phyloP scores from a whole-genome alignment of 2,329 filamentous ascomycete genomes.

The Colletotrichum magnum region DNA sequence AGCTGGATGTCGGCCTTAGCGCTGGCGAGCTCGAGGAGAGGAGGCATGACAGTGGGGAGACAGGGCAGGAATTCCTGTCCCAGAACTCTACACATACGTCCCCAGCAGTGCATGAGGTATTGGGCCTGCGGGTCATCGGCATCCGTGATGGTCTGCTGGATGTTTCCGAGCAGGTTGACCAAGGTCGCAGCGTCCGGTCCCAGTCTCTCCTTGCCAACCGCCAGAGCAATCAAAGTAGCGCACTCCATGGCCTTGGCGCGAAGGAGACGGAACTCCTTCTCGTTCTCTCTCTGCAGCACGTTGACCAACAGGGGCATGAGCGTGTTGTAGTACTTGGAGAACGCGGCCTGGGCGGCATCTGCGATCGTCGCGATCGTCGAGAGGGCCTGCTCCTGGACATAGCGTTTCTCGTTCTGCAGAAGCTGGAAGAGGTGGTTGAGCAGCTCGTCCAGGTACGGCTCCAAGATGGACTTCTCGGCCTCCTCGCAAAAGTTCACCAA shows the following conservation, averaged over 20 bases:
- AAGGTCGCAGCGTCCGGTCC: slow-evolving; percentile 88
- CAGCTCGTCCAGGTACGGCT: slow-evolving; percentile 92
- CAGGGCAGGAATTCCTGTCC: slow-evolving; percentile 93
- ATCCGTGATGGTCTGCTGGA: slow-evolving; percentile 89
- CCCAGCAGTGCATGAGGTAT: slow-evolving; percentile 99
- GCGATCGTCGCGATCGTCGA: slow-evolving; percentile 99
- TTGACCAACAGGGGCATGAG: slow-evolving; percentile 96
- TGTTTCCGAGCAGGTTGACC: slow-evolving; percentile 87
- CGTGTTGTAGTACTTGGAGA: slow-evolving; percentile 94
- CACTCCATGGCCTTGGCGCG: slow-evolving; percentile 99
- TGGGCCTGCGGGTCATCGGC: slow-evolving; percentile 95
- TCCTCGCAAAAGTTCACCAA: slow-evolving; percentile 99
- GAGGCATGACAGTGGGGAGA: slow-evolving; percentile 93
- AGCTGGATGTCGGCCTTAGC: slow-evolving; percentile 98
- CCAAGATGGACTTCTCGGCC: slow-evolving; percentile 90
- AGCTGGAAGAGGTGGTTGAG: slow-evolving; percentile 88
- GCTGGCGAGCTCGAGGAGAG: slow-evolving; percentile 88
- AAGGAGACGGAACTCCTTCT: slow-evolving; percentile 92
- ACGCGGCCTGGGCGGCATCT: slow-evolving; percentile 96
- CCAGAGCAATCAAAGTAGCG: slow-evolving; percentile 93
- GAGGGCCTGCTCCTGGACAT: slow-evolving; percentile 96
- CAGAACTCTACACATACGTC: slow-evolving; percentile 96
- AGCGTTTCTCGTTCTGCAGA: slow-evolving; percentile 91
- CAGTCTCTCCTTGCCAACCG: slow-evolving; percentile 94
- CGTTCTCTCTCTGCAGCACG: slow-evolving; percentile 89